Percentiles rank a stretch among this genome's conserved stretches.
phyloP scores from a whole-genome alignment of 129 eudicot species.

The Helianthus annuus region DNA sequence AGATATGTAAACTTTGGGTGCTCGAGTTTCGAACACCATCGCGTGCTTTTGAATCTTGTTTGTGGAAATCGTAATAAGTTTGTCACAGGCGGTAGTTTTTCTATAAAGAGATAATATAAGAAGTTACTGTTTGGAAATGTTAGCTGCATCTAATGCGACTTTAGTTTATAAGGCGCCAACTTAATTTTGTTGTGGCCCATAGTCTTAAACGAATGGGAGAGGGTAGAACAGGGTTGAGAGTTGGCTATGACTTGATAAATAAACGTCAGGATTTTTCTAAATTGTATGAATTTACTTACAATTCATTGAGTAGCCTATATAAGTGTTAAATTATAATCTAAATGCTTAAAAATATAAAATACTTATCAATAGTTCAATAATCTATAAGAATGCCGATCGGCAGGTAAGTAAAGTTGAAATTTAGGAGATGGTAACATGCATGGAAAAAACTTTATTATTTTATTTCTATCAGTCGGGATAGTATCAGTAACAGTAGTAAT shows the following conservation, averaged over 20 bases:
- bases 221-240: not conserved
- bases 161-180: not conserved
- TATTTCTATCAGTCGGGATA: not conserved
- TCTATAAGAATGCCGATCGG: not conserved
- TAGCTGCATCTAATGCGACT: not conserved
- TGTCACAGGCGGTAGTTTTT: not conserved
- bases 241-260: not conserved
- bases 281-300: not conserved
- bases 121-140: not conserved
- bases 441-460: not conserved
- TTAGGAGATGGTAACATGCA: not conserved
- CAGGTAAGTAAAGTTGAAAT: conserved; percentile 4
- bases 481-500: not conserved
- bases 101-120: not conserved
- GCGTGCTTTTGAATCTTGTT: not conserved
- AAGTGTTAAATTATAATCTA: not conserved
- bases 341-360: not conserved
- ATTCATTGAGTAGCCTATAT: not conserved
- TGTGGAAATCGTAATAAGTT: not conserved
- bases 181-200: not conserved
- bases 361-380: not conserved
- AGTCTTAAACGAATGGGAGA: not conserved
- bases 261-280: not conserved
- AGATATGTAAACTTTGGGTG: not conserved
- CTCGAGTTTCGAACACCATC: not conserved